Conservation (phyloP, 1,284 basidiomycete species). For the Sporisorium sorghi region DNA sequence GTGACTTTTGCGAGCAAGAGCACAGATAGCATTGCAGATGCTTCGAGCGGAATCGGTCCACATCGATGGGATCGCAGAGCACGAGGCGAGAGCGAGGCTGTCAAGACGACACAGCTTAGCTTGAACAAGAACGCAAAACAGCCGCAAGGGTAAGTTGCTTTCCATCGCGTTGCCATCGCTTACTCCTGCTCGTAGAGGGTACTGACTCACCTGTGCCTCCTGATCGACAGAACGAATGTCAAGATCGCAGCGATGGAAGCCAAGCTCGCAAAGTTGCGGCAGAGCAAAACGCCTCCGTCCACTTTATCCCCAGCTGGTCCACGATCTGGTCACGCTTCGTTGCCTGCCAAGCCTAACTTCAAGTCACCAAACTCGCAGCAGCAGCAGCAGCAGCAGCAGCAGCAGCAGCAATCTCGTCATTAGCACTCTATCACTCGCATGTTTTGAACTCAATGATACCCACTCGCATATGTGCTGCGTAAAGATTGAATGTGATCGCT, state of each 20-base stretch:
- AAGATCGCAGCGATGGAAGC: conserved; percentile 97
- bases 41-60: conserved; percentile 29
- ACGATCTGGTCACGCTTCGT: conserved; percentile 11
- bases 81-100: conserved; percentile 72
- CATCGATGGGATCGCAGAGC: conserved; percentile 33
- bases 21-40: neutral
- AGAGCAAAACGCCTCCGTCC: conserved; percentile 13
- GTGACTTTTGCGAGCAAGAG: conserved; percentile 87
- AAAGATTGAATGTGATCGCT: too few species aligned
- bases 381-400: conserved; percentile 5
- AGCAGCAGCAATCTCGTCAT: conserved; percentile 5
- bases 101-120: conserved; percentile 86
- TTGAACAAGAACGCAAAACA: conserved; percentile 80
- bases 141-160: conserved; percentile 74
- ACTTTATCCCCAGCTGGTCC: neutral
- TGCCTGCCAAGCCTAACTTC: conserved; percentile 31
- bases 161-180: neutral
- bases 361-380: neutral
- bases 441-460: conserved; percentile 2
- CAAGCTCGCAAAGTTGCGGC: conserved; percentile 74
- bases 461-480: neutral
- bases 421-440: conserved; percentile 4
- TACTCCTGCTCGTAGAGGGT: neutral
- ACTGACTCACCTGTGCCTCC: neutral
- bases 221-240: conserved; percentile 74